These are phyloP conservation scores for Meredithiella fracta DNA, from an alignment of 2,329 filamentous ascomycete genomes.

Conservation along the genomic window DNA sequence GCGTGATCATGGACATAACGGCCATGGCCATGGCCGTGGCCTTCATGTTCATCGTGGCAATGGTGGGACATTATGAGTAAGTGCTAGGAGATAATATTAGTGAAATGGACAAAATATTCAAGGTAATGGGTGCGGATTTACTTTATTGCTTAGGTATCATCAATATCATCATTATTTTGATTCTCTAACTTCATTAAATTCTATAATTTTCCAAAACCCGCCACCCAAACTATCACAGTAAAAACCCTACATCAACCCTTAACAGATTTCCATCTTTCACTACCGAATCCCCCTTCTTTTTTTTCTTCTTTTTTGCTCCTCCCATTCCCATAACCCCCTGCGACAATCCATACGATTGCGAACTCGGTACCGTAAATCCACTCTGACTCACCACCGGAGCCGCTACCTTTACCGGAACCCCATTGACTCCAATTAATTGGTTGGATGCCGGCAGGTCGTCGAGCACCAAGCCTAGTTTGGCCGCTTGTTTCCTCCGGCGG, in stretches of 20 bases:
- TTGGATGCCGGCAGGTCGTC: constrained; percentile 4
- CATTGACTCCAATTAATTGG: constrained; percentile 2
- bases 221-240: not conserved
- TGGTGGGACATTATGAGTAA: constrained; percentile 27
- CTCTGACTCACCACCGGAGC: not conserved
- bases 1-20: constrained; percentile 63
- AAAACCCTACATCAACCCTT: not conserved
- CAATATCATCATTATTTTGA: too few species aligned
- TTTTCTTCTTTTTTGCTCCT: constrained; percentile 27
- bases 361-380: not conserved
- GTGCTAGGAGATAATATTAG: too few species aligned
- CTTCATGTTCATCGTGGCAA: constrained; percentile 35
- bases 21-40: constrained; percentile 35
- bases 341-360: not conserved
- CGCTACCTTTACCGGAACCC: not conserved
- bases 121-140: too few species aligned
- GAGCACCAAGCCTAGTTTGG: constrained; percentile 8
- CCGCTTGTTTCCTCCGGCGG: constrained; percentile 11
- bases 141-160: too few species aligned
- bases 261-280: not conserved
- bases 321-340: not conserved
- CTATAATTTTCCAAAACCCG: too few species aligned
- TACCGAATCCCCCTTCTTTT: constrained; percentile 28
- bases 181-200: too few species aligned
- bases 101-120: too few species aligned